Base-by-base conservation (phyloP, 495 filamentous ascomycete genomes). In the Aspergillus sparsus region DNA sequence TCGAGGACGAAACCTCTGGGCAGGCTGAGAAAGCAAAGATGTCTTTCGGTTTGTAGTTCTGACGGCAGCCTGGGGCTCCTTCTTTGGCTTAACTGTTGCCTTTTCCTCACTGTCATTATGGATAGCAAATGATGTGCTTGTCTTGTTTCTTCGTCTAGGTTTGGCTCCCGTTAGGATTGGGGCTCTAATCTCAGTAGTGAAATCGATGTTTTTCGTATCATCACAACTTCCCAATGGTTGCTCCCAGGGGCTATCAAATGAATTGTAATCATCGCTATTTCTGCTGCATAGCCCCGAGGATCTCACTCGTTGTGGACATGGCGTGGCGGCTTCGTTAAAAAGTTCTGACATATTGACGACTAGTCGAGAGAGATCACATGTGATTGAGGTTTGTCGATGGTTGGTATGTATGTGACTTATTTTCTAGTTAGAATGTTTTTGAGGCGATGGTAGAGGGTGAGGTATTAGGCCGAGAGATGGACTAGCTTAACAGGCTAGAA, bases 21-120 rank as follows among this genome's bases (percentile, higher is more conserved):
- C 77, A 1, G 77, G 75, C 42, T 79, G 77, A 33, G 73, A 66
- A 56, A 79, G 68, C 42, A 78, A 61, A 5, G 74, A 74, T 21
- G 66, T 57, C 44, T 70, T 75, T 16, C 72, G 70, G 46, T 66
- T 67, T 8, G 63, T 41, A 21, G 62, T 7, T n/a, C 11, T 13
- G 6, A 41, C 49, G 10, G 55, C 46, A 15, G 51, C 16, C 50
- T 34, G 57, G n/a, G 54, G 59, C 18, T 68, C 62, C 52, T 51
- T 50, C 54, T 55, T 61, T 7, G 61, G 57, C 45, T 66, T 68
- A 34, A 64, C 62, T 3, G 57, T 49, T 15, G 55, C 44, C 12
- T 65, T 68, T 34, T 67, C 62, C 11, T 56, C 53, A 18, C 35
- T 32, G 15, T 78, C 75, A 7, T 74, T 69, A 41, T 76, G 71